phyloP scores from a whole-genome alignment of 495 filamentous ascomycete species.

The Penicillium pulvis region DNA sequence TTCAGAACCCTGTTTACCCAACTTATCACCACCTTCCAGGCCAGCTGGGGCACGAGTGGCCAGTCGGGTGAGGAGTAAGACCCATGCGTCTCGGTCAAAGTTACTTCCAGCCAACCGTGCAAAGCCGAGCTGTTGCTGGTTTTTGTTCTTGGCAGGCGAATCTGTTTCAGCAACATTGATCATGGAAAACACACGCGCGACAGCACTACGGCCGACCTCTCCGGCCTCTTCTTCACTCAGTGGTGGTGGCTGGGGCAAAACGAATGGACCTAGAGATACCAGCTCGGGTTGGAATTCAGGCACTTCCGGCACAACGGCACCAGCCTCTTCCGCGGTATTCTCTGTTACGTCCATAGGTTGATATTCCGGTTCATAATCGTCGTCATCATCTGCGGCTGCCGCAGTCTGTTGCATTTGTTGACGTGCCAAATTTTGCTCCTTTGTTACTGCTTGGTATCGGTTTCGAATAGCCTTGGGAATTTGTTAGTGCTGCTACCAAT shows the following conservation, averaged over 20 bases:
- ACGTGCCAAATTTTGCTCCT: slow-evolving; percentile 40
- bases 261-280: slow-evolving; percentile 66
- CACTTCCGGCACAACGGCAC: slow-evolving; percentile 60
- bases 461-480: slow-evolving; percentile 45
- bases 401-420: slow-evolving; percentile 44
- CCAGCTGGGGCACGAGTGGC: slow-evolving; percentile 78
- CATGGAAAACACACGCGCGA: slow-evolving; percentile 75
- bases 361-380: slow-evolving; percentile 87
- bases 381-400: slow-evolving; percentile 74
- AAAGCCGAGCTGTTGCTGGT: slow-evolving; percentile 59
- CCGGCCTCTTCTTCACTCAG: slow-evolving; percentile 67
- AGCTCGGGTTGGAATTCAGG: slow-evolving; percentile 55
- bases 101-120: slow-evolving; percentile 81
- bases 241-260: slow-evolving; percentile 74
- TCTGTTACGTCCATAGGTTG: slow-evolving; percentile 71
- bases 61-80: slow-evolving; percentile 80
- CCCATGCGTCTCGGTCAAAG: slow-evolving; percentile 88
- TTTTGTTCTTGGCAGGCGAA: slow-evolving; percentile 45
- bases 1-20: slow-evolving; percentile 29
- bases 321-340: slow-evolving; percentile 69
- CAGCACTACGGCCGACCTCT: slow-evolving; percentile 67
- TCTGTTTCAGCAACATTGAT: slow-evolving; percentile 70
- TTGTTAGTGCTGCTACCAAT: slow-evolving; percentile 27
- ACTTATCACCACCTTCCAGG: slow-evolving; percentile 53
- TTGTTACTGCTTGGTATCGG: slow-evolving; percentile 48